Evolutionary conservation across 2,329 filamentous ascomycete genomes (phyloP).

Genomic region (Penicillium janthinellum): DNA sequence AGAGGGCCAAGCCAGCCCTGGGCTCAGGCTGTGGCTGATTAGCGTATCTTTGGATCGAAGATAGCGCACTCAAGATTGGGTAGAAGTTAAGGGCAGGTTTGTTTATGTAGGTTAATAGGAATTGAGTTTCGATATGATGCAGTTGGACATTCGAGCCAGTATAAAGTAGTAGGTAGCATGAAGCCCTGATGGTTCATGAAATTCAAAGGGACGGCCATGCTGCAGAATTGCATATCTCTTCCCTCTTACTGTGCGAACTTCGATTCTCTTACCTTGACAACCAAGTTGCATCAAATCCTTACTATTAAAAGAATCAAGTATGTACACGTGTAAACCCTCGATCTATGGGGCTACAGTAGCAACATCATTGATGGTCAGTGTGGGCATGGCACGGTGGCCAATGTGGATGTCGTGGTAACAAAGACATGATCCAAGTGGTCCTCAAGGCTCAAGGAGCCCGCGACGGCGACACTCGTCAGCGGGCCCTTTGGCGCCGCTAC

Average conservation of each 20-base stretch:
- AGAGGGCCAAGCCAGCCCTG: neutral
- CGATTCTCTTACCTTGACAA: no score
- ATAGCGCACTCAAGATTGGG: neutral
- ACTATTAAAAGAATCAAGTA: neutral
- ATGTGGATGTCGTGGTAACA: neutral
- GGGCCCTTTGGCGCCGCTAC: slow-evolving; percentile 10
- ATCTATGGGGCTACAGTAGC: neutral
- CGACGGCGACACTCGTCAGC: slow-evolving; percentile 20
- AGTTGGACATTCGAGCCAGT: no score
- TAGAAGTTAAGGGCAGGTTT: neutral
- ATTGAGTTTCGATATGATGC: neutral
- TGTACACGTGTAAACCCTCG: neutral
- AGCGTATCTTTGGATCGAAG: neutral
- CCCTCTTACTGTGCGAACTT: no score
- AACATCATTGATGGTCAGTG: neutral
- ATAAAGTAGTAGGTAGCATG: no score
- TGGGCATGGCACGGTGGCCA: neutral
- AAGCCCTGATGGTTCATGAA: no score
- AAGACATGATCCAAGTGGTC: slow-evolving; percentile 1
- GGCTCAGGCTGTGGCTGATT: neutral
- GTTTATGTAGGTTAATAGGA: neutral
- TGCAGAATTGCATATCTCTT: no score
- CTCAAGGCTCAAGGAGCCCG: neutral
- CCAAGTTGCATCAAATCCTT: no score
- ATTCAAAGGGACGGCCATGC: no score